Percentiles rank a stretch among this genome's conserved stretches.
phyloP scores from a whole-genome alignment of 176 grass and related monocot genomes.

The Elymus sibiricus region DNA sequence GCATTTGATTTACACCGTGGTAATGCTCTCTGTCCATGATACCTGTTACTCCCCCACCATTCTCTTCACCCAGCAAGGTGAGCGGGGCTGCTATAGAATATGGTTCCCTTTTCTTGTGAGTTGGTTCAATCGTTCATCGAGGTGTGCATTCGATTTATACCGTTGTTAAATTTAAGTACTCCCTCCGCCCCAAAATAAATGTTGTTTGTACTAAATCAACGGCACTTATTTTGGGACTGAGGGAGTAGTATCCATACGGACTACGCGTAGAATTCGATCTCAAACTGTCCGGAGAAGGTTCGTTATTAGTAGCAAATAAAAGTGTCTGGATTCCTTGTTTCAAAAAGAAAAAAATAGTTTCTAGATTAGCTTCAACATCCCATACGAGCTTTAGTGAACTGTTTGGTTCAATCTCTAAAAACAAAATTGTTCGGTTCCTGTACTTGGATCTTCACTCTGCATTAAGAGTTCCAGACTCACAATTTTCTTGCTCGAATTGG shows the following conservation, averaged over 20 bases:
- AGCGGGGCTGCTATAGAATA: slow-evolving; percentile 8
- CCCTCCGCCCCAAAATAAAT: no score
- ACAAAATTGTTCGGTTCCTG: not conserved
- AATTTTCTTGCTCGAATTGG: not conserved
- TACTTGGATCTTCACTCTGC: slow-evolving; percentile 7
- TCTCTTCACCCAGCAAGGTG: slow-evolving; percentile 96
- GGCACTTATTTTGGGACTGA: no score
- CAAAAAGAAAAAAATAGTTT: not conserved
- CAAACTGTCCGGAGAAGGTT: not conserved
- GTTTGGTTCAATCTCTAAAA: not conserved
- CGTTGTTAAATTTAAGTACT: not conserved
- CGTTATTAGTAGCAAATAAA: not conserved
- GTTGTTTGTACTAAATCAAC: no score
- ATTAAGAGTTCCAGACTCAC: slow-evolving; percentile 6
- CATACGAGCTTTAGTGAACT: not conserved
- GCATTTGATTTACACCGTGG: no score
- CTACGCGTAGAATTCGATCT: not conserved
- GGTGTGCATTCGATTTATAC: slow-evolving; percentile 13
- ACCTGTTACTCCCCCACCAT: slow-evolving; percentile 89
- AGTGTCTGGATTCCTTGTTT: not conserved
- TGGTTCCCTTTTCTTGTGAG: not conserved
- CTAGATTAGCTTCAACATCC: not conserved
- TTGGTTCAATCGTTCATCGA: slow-evolving; percentile 10
- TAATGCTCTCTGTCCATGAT: no score
- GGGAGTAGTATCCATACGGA: not conserved